Evolutionary conservation across 1,284 basidiomycete genomes (phyloP).

Genomic region (Apiotrichum domesticum): DNA sequence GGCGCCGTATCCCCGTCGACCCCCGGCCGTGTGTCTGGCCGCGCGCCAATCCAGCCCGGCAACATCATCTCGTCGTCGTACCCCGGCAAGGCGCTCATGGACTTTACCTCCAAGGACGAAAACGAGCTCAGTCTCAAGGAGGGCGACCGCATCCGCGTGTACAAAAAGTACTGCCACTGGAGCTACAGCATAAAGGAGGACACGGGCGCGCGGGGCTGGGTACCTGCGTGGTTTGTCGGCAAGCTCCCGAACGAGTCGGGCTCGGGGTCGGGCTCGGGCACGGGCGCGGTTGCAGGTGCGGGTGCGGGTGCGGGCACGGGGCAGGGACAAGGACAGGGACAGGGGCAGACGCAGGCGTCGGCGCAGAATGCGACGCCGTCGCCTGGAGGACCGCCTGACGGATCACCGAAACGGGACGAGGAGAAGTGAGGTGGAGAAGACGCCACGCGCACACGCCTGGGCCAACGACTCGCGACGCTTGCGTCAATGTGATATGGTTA

Average conservation of each 20-base stretch:
- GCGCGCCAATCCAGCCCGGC: slow-evolving; percentile 67
- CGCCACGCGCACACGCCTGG: too few relatives aligned
- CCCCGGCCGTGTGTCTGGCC: slow-evolving; percentile 20
- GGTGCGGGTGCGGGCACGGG: too few relatives aligned
- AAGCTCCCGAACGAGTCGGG: slow-evolving; percentile 19
- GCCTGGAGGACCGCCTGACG: not conserved
- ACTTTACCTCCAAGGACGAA: slow-evolving; percentile 82
- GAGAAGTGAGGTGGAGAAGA: not conserved
- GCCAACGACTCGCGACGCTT: not conserved
- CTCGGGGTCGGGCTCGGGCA: not conserved
- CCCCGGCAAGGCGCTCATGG: slow-evolving; percentile 89
- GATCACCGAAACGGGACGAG: not conserved
- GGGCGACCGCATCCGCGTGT: slow-evolving; percentile 81
- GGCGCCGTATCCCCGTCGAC: slow-evolving; percentile 22
- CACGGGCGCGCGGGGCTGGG: slow-evolving; percentile 83
- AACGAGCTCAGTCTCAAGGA: slow-evolving; percentile 81
- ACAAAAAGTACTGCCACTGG: slow-evolving; percentile 98
- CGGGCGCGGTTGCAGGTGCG: too few relatives aligned
- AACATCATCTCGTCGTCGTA: slow-evolving; percentile 90
- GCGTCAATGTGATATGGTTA: not conserved
- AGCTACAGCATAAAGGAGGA: slow-evolving; percentile 83
- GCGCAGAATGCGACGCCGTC: not conserved
- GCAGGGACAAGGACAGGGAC: too few relatives aligned
- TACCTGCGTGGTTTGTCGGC: slow-evolving; percentile 55
- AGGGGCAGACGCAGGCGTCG: too few relatives aligned